phyloP scores from a whole-genome alignment of 768 basidiomycete species.

The Aureoboletus auriporus region DNA sequence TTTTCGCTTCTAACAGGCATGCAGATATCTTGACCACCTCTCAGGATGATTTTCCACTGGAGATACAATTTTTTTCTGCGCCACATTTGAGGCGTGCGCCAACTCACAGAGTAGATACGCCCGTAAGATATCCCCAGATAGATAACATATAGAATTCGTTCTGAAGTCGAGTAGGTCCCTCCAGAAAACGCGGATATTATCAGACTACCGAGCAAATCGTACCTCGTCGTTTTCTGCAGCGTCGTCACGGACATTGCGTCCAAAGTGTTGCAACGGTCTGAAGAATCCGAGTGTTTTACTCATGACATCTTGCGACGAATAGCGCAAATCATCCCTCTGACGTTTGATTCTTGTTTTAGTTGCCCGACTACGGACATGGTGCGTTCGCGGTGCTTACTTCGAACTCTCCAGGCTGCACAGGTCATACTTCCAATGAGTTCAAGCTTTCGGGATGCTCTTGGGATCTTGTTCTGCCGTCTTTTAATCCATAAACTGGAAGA shows the following conservation, averaged over 20 bases:
- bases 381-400: slow-evolving; percentile 39
- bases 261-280: slow-evolving; percentile 38
- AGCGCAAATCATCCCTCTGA: slow-evolving; percentile 35
- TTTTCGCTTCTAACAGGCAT: slow-evolving; percentile 8
- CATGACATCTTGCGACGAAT: slow-evolving; percentile 43
- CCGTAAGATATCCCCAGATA: slow-evolving; percentile 23
- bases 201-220: slow-evolving; percentile 35
- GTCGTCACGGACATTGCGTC: slow-evolving; percentile 43
- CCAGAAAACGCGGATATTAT: slow-evolving; percentile 33
- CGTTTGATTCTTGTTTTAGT: slow-evolving; percentile 41
- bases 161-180: slow-evolving; percentile 30
- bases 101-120: slow-evolving; percentile 29
- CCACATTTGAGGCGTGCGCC: slow-evolving; percentile 33
- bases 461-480: slow-evolving; percentile 24
- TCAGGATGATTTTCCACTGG: slow-evolving; percentile 35
- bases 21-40: slow-evolving; percentile 34
- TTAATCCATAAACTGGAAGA: slow-evolving; percentile 40
- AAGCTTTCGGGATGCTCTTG: slow-evolving; percentile 29
- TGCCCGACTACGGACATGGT: slow-evolving; percentile 31
- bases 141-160: background rate
- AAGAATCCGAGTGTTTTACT: slow-evolving; percentile 48
- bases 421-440: slow-evolving; percentile 19
- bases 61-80: slow-evolving; percentile 38
- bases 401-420: slow-evolving; percentile 34
- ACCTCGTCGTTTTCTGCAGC: slow-evolving; percentile 45